Base-by-base conservation (phyloP, 139 green algal genomes). In the Chlorella vulgaris region DNA sequence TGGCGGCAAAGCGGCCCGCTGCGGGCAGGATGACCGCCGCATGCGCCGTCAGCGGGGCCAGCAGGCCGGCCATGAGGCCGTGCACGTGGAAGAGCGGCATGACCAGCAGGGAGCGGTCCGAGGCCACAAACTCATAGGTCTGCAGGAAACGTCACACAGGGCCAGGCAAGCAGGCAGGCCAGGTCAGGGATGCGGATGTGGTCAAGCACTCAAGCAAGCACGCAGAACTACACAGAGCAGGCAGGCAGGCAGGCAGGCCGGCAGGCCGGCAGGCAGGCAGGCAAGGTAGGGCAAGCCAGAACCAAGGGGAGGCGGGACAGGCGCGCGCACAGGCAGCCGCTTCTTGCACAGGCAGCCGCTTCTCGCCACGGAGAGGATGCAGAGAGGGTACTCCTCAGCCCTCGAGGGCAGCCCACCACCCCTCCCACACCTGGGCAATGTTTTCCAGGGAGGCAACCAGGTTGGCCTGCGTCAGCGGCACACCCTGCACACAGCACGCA, bases 71-170 rank as follows among this genome's bases (percentile, higher is more conserved):
- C 87, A 97, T 95, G 28, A 98, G 86, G 24, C 94, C 94, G 73
- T 97, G 92, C 69, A 98, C 93, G 88, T 98, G 94, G 89, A 98
- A 98, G 0, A 98, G 89, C 1, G 94, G 94, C 80, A 84, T 84
- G 31, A 80, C 92, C 39, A 94, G 80, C 67, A 94, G 84, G 1
- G 88, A 93, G 36, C 82, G 53, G 88, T 97, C 93, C 0, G 55
- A 47, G 4, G 87, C 60, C 0, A 29, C 67, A 6, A 97, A 86
- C 76, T 96, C 91, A 79, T 97, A 97, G 3, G 94, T 97, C 63
- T 79, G 68, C 33, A 13, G 4, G 13, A 29, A 39, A 7, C 21
- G 2, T 13, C 60, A 6, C 15, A 3, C 28, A 39, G 70, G 70
- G 3, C 5, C 29, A 26, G 24, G 58, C 66, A 53, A n/a, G 19